phyloP scores from a whole-genome alignment of 768 basidiomycete species.

The Nevesoporus exiguus region DNA sequence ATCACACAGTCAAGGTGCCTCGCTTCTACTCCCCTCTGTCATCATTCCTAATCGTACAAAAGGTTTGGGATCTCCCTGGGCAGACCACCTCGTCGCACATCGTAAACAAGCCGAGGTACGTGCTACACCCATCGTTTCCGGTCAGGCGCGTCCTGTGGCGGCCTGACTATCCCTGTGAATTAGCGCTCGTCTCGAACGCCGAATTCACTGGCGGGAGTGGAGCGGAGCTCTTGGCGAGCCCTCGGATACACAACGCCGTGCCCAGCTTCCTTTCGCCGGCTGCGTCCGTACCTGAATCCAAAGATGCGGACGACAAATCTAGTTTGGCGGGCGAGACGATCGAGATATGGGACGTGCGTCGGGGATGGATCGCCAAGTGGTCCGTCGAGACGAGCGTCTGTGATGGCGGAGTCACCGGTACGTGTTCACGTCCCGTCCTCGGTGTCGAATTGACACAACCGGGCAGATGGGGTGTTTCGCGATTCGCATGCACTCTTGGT shows the following conservation, averaged over 20 bases:
- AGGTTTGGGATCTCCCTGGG: conserved; percentile 69
- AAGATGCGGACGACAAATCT: conserved; percentile 14
- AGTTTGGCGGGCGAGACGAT: conserved; percentile 49
- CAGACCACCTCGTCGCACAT: conserved; percentile 46
- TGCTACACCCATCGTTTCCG: conserved; percentile 70
- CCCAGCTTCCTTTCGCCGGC: conserved; percentile 21
- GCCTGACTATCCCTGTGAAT: conserved; percentile 70
- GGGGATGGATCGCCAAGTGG: conserved; percentile 84
- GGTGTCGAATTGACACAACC: too few species aligned
- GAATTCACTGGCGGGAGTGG: conserved; percentile 42
- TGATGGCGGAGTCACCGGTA: conserved; percentile 77
- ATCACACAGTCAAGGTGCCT: conserved; percentile 71
- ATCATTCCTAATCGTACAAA: too few species aligned
- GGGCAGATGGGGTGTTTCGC: conserved; percentile 70
- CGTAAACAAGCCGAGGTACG: conserved; percentile 62
- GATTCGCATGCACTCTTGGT: conserved; percentile 73
- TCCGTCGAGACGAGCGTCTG: conserved; percentile 56
- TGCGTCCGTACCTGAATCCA: conserved; percentile 10
- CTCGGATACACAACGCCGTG: conserved; percentile 24
- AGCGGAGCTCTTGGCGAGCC: conserved; percentile 24
- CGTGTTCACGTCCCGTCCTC: conserved; percentile 16
- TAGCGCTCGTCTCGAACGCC: conserved; percentile 68
- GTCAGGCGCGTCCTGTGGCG: conserved; percentile 76
- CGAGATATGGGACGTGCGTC: conserved; percentile 85
- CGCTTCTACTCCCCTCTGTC: too few species aligned